Evolutionary conservation across 768 basidiomycete species (phyloP).

Genomic region (Boletus insuetus): DNA sequence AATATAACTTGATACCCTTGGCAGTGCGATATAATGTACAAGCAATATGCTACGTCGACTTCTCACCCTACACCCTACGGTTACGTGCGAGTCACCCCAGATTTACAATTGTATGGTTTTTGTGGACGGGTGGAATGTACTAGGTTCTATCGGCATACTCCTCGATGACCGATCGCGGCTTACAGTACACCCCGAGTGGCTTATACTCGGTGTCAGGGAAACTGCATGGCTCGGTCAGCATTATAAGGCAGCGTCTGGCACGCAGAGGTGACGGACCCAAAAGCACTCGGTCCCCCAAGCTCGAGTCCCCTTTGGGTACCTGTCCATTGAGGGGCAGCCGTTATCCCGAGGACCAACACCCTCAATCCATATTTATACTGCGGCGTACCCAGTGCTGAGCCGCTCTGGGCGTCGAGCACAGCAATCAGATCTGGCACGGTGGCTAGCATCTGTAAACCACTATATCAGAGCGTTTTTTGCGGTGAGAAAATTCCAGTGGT

Average conservation of each 20-base stretch:
- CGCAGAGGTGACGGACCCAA: conserved; percentile 39
- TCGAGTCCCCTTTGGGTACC: conserved; percentile 46
- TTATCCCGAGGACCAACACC: conserved; percentile 49
- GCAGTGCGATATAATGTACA: no score
- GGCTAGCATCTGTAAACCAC: conserved; percentile 40
- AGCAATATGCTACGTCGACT: no score
- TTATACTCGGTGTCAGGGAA: conserved; percentile 34
- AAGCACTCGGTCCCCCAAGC: conserved; percentile 51
- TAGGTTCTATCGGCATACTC: conserved; percentile 30
- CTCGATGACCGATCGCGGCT: conserved; percentile 47
- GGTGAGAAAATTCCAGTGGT: background rate
- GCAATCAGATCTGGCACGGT: conserved; percentile 66
- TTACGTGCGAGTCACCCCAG: no score
- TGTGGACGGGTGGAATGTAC: background rate
- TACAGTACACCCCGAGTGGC: conserved; percentile 40
- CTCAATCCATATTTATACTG: conserved; percentile 60
- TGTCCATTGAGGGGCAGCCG: conserved; percentile 56
- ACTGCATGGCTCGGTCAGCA: conserved; percentile 16
- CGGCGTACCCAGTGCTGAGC: conserved; percentile 59
- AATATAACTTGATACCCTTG: no score
- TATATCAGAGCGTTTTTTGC: background rate
- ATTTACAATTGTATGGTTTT: no score
- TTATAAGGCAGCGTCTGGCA: background rate
- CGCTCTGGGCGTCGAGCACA: conserved; percentile 61
- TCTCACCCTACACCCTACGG: no score